Evolutionary conservation across 306 rosid genomes (phyloP), one percentile per base, ranked within the genome.

Genomic region (Inga laurina): DNA sequence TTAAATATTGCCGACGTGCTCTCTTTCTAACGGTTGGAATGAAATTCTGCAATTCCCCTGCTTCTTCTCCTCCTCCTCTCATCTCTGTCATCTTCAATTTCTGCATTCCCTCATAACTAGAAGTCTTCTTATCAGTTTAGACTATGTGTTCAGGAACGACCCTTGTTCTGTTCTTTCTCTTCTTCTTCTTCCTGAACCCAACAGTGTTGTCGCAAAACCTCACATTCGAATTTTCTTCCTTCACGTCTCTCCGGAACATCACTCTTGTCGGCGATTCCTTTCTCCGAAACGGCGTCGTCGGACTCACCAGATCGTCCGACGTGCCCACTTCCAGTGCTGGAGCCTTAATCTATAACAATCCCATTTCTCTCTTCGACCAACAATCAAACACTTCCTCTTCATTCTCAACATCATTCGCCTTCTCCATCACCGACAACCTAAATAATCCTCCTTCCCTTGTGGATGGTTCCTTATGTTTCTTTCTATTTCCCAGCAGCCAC

Each of bases 251-350:
- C 82, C 87, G 98, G 45, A 93, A 96, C 91, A 89, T 96, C 70
- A 92, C 97, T 32, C 93, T 96, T 78, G 89, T 93, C 22, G 98
- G 97, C 48, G 97, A 92, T 77, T 93, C 99, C 27, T 88, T 89
- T 64, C 93, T 96, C 90, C 87, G 88, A 16, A 76, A 88, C 35
- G 97, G 98, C 45, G 49, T 87, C 2, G 64, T 96, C 4, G 97
- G 98, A 18, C 95, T 93, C 85, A 93, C 99, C 14, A 76, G 85
- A 35, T 85, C 93, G 80, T 82, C 89, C 82, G 80, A 87, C 24
- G 93, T 93, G 22, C 98, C 99, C 0, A 83, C 93, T 34, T 87
- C 98, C 3, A 85, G 90, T 84, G 86, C 91, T 66, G 98, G 99
- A 37, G 59, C 92, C 4, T 83, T 87, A 3, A 79, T 92, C 70